These are phyloP conservation scores for Trichoderma gamsii DNA, from an alignment of 495 filamentous ascomycete species.

Conservation along the genomic window DNA sequence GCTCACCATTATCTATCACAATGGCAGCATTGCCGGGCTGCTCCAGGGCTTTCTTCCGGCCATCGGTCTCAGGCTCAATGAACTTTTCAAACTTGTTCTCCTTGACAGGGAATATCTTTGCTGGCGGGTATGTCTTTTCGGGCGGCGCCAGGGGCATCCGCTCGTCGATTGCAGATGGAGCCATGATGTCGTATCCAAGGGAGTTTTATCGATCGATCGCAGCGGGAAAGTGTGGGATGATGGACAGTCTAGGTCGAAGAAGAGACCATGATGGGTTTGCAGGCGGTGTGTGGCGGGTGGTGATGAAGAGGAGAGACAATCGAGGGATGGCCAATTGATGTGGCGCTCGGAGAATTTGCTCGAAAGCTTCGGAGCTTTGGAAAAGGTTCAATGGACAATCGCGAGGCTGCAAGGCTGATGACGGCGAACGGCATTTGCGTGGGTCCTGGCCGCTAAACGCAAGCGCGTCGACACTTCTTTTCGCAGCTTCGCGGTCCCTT, in stretches of 20 bases:
- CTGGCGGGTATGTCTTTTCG: slow-evolving; percentile 36
- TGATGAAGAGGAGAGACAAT: not conserved
- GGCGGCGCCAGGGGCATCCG: slow-evolving; percentile 25
- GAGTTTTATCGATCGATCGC: not conserved
- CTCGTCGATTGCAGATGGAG: slow-evolving; percentile 38
- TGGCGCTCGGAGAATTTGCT: not conserved
- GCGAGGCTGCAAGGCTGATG: slow-evolving; percentile 16
- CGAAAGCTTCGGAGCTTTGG: not conserved
- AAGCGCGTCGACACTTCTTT: slow-evolving; percentile 9
- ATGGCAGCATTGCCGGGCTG: slow-evolving; percentile 58
- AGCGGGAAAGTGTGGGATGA: not conserved
- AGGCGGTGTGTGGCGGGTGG: not conserved
- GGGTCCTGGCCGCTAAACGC: slow-evolving; percentile 12
- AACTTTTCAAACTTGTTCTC: slow-evolving; percentile 77
- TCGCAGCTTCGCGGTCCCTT: not conserved
- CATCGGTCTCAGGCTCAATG: slow-evolving; percentile 59
- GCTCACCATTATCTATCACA: slow-evolving; percentile 93
- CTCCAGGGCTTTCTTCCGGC: slow-evolving; percentile 54
- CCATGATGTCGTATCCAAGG: slow-evolving; percentile 29
- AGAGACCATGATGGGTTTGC: not conserved
- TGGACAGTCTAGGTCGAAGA: not conserved
- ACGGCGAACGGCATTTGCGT: slow-evolving; percentile 10
- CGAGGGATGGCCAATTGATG: not conserved
- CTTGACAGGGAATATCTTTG: slow-evolving; percentile 47
- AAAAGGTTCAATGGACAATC: slow-evolving; percentile 8